These are phyloP conservation scores for Claviceps spartinae DNA, from an alignment of 2,329 filamentous ascomycete genomes.

Conservation along the genomic window DNA sequence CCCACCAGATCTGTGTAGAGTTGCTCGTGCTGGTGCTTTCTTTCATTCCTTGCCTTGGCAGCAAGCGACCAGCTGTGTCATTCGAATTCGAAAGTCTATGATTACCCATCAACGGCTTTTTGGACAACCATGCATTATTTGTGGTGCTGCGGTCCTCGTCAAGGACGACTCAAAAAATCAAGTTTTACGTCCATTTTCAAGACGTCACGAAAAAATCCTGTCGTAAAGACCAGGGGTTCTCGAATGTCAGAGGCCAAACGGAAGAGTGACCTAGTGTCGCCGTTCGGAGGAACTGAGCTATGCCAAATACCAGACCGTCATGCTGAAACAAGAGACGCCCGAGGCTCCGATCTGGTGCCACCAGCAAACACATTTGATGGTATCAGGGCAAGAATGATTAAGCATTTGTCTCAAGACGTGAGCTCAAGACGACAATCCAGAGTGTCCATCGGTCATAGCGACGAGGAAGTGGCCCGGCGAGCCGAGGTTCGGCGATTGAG, in stretches of 20 bases:
- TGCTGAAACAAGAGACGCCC: conserved; percentile 26
- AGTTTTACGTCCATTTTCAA: conserved; percentile 8
- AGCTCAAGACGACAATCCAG: conserved; percentile 26
- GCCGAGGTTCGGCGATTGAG: conserved; percentile 42
- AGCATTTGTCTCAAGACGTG: conserved; percentile 32
- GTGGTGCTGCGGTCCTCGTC: conserved; percentile 13
- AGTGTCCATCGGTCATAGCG: conserved; percentile 30
- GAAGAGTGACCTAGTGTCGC: conserved; percentile 6
- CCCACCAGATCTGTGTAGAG: background rate
- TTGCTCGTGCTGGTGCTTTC: background rate
- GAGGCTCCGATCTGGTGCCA: conserved; percentile 12
- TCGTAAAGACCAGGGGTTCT: conserved; percentile 3
- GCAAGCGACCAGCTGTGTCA: background rate
- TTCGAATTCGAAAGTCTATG: background rate
- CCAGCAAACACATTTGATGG: conserved; percentile 28
- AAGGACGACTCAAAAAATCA: conserved; percentile 3
- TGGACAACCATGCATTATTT: conserved; percentile 9
- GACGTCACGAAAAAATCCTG: conserved; percentile 4
- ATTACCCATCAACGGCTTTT: background rate
- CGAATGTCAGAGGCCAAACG: background rate
- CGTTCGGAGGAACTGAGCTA: conserved; percentile 11
- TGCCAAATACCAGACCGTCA: conserved; percentile 23
- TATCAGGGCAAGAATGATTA: conserved; percentile 31
- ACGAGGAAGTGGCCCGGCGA: conserved; percentile 39
- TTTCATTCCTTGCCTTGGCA: background rate